phyloP scores from a whole-genome alignment of 352 stramenopile genomes.

The Globisporangium splendens region DNA sequence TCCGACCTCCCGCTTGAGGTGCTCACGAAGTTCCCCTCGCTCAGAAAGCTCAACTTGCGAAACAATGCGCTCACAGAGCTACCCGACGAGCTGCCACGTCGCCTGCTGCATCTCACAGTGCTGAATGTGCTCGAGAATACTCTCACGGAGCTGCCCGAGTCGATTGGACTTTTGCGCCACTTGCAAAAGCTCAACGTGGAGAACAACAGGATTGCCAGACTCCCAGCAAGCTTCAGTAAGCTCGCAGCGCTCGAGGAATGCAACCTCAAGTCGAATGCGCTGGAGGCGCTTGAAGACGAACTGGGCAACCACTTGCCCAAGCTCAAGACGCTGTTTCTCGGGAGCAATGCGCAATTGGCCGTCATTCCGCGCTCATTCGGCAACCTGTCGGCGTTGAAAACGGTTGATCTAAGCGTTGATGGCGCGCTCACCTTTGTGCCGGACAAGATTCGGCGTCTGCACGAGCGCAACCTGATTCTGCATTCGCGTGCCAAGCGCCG shows the following conservation, averaged over 20 bases:
- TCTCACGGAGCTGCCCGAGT: conserved; percentile 28
- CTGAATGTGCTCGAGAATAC: conserved; percentile 42
- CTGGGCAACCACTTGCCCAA: conserved; percentile 27
- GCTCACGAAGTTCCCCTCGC: conserved; percentile 28
- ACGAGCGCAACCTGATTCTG: conserved; percentile 58
- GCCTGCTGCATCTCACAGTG: conserved; percentile 33
- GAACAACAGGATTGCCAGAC: conserved; percentile 30
- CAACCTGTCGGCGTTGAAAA: conserved; percentile 24
- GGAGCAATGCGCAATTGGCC: conserved; percentile 29
- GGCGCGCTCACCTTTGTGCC: conserved; percentile 23
- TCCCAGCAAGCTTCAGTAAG: conserved; percentile 24
- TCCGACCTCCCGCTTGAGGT: conserved; percentile 29
- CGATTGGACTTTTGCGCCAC: conserved; percentile 25
- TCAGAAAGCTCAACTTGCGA: conserved; percentile 47
- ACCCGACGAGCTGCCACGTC: conserved; percentile 25
- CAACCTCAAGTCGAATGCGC: conserved; percentile 32
- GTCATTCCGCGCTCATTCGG: conserved; percentile 25
- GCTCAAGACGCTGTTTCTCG: conserved; percentile 37
- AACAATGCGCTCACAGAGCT: conserved; percentile 34
- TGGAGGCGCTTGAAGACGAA: conserved; percentile 28
- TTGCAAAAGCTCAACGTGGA: conserved; percentile 47
- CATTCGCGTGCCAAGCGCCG: conserved; percentile 57
- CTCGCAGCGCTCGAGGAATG: conserved; percentile 45
- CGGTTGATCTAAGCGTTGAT: conserved; percentile 48
- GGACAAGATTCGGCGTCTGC: conserved; percentile 55